A percentile compares a stretch with the other conserved stretches of the same genome.
Conservation (phyloP, 345 rosid genomes). For the Hypericum perforatum region DNA sequence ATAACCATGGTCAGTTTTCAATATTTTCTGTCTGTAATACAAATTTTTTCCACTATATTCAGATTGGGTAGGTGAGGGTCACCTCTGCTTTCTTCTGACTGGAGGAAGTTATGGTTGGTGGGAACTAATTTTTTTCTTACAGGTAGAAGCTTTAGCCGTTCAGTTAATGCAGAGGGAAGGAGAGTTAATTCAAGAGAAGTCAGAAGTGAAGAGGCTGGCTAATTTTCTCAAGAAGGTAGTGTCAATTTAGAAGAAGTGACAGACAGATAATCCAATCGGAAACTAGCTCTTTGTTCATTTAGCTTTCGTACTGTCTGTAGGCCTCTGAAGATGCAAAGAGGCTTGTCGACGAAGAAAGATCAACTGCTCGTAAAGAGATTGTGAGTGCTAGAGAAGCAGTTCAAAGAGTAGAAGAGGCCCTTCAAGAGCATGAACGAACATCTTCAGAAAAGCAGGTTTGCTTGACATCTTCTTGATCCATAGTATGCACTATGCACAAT, state of each 20-base stretch:
- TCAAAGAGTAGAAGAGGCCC: conserved; percentile 94
- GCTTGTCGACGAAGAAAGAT: conserved; percentile 90
- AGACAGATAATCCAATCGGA: too few relatives aligned
- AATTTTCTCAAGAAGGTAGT: conserved; percentile 79
- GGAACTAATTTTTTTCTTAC: conserved; percentile 21
- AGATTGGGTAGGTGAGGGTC: conserved; percentile 7
- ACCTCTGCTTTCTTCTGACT: not conserved
- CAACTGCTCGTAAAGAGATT: conserved; percentile 91
- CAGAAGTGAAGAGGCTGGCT: conserved; percentile 93
- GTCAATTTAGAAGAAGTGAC: not conserved
- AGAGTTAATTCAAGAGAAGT: conserved; percentile 79
- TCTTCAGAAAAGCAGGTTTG: conserved; percentile 67
- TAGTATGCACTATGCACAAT: too few relatives aligned
- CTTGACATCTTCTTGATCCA: not conserved
- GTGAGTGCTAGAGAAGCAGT: conserved; percentile 97
- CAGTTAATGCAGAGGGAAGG: conserved; percentile 96
- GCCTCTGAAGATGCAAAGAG: conserved; percentile 97
- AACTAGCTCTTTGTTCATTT: too few relatives aligned
- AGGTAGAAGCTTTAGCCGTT: conserved; percentile 98
- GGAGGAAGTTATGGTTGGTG: not conserved
- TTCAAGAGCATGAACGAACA: conserved; percentile 67
- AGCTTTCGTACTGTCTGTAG: conserved; percentile 25
- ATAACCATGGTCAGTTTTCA: conserved; percentile 65
- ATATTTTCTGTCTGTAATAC: not conserved
- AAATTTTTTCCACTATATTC: not conserved